Evolutionary conservation across 2,329 filamentous ascomycete species (phyloP), one percentile per base, ranked within the genome.

Genomic region (Fusarium buharicum): DNA sequence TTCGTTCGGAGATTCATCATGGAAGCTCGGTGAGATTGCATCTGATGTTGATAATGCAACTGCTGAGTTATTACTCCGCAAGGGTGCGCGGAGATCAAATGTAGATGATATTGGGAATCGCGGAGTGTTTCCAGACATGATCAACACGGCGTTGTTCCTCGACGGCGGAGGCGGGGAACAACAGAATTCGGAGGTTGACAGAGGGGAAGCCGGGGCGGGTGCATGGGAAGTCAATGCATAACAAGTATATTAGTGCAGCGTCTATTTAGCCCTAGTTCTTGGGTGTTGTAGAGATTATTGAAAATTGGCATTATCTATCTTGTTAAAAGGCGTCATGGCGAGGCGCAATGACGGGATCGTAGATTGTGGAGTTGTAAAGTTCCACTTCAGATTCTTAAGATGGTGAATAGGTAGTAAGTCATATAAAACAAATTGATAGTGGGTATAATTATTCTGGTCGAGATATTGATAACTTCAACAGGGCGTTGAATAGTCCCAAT

Each of bases 121-220:
- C 14, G 50, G 28, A 13, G 28, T 39, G 6, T 10, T 33, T 28
- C 33, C n/a, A 17, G 33, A 24, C 27, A 38, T 49, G 10, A 13
- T 49, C 22, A 37, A 6, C 20, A 22, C 4, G 13, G 14, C n/a
- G 20, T 22, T 14, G 30, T 16, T 37, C 31, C 27, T 30, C 24
- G 33, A 52, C 24, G 18, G 24, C 49, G 31, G 49, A 51, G 49
- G 41, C 41, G 33, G 41, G 41, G 41, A 52, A 49, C 41, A 30
- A 22, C 27, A 33, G 33, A 49, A n/a, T 12, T 17, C 33, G 24
- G 33, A 38, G 17, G 24, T 31, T 52, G 31, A n/a, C 16, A 22
- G 47, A 38, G n/a, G 31, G 18, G 30, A 47, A 47, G 31, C 14
- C n/a, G 36, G 12, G 12, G 36, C 12, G 18, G 11, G 12, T 7